Base-by-base conservation (phyloP, 2,329 filamentous ascomycete species). In the Aureobasidium zeae region DNA sequence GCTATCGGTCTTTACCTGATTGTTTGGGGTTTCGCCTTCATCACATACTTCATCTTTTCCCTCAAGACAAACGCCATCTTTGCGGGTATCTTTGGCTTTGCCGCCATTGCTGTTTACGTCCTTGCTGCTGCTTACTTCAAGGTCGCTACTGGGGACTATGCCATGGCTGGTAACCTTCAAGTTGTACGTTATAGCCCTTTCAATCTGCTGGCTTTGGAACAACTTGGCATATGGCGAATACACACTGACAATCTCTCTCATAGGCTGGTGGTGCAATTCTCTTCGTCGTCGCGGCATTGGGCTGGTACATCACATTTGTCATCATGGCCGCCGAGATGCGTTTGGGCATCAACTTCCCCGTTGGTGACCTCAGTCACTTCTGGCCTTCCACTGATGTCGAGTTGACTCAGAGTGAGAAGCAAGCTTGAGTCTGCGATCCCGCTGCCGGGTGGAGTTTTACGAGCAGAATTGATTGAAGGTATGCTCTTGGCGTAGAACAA, bases 311-410 rank as follows among this genome's bases (percentile, higher is more conserved):
- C 57, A 66, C 67, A 8, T 65, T 73, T 36, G 70, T 72, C 4
- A 73, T 73, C 46, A 72, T 73, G 67, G 64, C 66, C 1, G 68
- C 64, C 3, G 71, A 74, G 57, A 73, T 73, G 68, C 61, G 69
- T 3, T 65, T 73, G 42, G 64, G 65, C 0, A 48, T 73, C 26
- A 67, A 60, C 20, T 59, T 73, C 2, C 71, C 71, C 0, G 68
- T 74, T 1, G 69, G 70, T 4, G 71, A 74, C 49, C 58, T 74
- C 10, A 71, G 64, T 38, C 67, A 64, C 33, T 67, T 70, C 43
- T 74, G 71, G 71, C 49, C 52, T 11, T 31, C 44, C 13, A 51
- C 49, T 5, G 49, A 54, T 32, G 44, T 47, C 3, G 19, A 44
- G 16, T 15, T 46, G 30, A 44, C 35, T 21, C 49, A 55, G 32